These are phyloP conservation scores for Podila horticola DNA, from an alignment of 192 early-diverging fungal species.

Conservation along the genomic window DNA sequence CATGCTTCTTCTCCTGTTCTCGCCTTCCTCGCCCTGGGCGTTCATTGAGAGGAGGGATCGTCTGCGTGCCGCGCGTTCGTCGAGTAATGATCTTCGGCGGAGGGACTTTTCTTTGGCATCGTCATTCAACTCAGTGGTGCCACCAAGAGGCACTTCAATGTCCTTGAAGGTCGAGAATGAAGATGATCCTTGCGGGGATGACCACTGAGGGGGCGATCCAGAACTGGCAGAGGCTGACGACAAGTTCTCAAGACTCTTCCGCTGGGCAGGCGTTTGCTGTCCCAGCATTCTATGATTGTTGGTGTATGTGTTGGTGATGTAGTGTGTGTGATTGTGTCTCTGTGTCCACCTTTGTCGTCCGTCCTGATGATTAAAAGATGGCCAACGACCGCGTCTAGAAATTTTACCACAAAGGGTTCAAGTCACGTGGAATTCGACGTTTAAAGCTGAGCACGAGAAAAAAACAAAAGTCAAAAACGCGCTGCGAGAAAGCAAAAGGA, in stretches of 20 bases:
- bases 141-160: slow-evolving; percentile 45
- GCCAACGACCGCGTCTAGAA: too few relatives aligned
- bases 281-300: slow-evolving; percentile 21
- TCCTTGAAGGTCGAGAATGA: slow-evolving; percentile 43
- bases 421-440: too few relatives aligned
- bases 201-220: slow-evolving; percentile 11
- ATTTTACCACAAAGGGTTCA: too few relatives aligned
- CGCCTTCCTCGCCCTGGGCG: slow-evolving; percentile 9
- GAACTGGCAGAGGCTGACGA: not conserved
- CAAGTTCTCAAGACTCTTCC: slow-evolving; percentile 25
- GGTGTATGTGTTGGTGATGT: too few relatives aligned
- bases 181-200: slow-evolving; percentile 21
- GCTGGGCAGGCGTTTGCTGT: slow-evolving; percentile 21
- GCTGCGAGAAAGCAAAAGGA: not conserved
- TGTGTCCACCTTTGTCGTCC: not conserved
- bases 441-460: too few relatives aligned
- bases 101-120: slow-evolving; percentile 49
- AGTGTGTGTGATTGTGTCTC: not conserved
- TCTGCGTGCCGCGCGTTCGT: slow-evolving; percentile 41
- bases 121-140: slow-evolving; percentile 44
- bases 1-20: slow-evolving; percentile 17
- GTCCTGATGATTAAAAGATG: too few relatives aligned
- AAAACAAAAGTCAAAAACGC: too few relatives aligned
- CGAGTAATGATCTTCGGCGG: slow-evolving; percentile 33
- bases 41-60: slow-evolving; percentile 24